Base-by-base conservation (phyloP, 2,329 filamentous ascomycete species). In the Aspergillus fumigatus region DNA sequence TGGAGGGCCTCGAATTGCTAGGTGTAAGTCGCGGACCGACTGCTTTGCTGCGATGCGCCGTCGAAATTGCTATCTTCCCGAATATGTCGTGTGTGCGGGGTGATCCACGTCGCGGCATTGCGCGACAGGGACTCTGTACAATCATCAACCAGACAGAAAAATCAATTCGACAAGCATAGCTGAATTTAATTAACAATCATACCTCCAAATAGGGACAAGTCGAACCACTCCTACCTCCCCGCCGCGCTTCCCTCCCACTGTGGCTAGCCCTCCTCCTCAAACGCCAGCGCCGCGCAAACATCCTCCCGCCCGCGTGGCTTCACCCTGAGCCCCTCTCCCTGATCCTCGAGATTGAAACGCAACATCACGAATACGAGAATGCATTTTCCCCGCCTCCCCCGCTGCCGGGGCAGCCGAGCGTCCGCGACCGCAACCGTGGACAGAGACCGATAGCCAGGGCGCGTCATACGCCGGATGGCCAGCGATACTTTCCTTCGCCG, bases 221-320 rank as follows among this genome's bases (percentile, higher is more conserved):
- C 38, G 86, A 87, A 54, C 75, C 84, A 25, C 84, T 99, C 43
- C 85, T 86, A 26, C 94, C 94, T 2, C 93, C 93, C 0, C 87
- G 92, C 69, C 86, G 92, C 65, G 84, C 86, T 62, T 80, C 88
- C 43, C 74, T 97, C 0, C 93, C 94, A 0, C 84, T 99, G 57
- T 99, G 94, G 94, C 88, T 99, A 17, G 94, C 94, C 2, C 83
- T 97, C 17, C 86, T 97, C 25, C 86, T 99, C 54, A 97, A 97
- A 76, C 91, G 92, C 61, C 94, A 99, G 76, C 86, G 89, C 53
- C 88, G 94, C 67, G 92, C 92, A 65, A 97, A 96, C 77, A 96
- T 99, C 63, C 80, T 94, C 3, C 88, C 94, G 0, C 94, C 94
- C 8, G 82, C 90, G 17, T 99, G 94, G 94, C 85, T 99, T 7